Base-by-base conservation (phyloP, 129 eudicot species). In the Artemisia argyi region DNA sequence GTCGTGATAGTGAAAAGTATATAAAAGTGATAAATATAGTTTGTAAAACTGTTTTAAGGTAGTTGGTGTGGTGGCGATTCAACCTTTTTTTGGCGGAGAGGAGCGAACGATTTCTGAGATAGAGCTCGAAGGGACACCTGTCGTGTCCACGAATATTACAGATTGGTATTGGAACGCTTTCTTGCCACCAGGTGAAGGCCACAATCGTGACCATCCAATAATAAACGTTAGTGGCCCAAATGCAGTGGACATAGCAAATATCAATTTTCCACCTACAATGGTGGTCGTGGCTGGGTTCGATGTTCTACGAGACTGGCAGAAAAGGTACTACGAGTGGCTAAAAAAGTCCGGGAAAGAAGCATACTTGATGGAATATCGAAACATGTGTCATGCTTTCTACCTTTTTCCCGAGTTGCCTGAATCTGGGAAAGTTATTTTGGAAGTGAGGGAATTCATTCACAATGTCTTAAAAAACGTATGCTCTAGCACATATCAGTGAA, bases 111-210 rank as follows among this genome's bases (percentile, higher is more conserved):
- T 68, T 30, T 68, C 82, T 0, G 82, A 78, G 30, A 46, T 19
- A 28, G 4, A 22, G 17, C 14, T 53, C 0, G 46, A 57, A 14
- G 73, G 80, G 32, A 11, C 55, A 6, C 80, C 70, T 6, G 12
- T 69, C 44, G 49, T 71, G 30, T 44, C 84, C 4, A 0, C 56
- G n/a, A 69, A 47, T 24, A 61, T 20, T 4, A 55, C 80, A 1
- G 84, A 80, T n/a, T 80, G 77, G 71, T 39, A 12, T 4, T 80
- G 80, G 83, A 68, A 60, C 4, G 83, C 67, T n/a, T 73, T 80
- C 19, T 60, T 80, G 79, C 83, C 80, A 15, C 61, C 46, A 8
- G 66, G 75, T 42, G 61, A 67, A 66, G 58, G 35, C 3, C 11
- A 19, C 42, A 52, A 79, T 24, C 75, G 83, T 3, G 83, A 73